Percentiles rank a stretch among this genome's conserved stretches.
phyloP scores from a whole-genome alignment of 768 basidiomycete species.

The Leucogyrophana mollusca region DNA sequence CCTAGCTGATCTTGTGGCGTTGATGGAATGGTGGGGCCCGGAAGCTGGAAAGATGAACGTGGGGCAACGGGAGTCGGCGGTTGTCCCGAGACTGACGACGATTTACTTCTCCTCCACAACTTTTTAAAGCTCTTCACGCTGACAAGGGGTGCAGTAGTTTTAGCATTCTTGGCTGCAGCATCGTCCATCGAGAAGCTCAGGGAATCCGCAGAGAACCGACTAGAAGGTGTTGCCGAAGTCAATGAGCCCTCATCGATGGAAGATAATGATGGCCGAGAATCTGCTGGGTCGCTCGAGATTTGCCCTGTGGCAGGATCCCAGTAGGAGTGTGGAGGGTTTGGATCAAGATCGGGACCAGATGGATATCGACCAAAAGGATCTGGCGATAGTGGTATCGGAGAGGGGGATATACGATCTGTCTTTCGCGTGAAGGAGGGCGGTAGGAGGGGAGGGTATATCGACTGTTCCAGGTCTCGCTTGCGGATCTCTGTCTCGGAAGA shows the following conservation, averaged over 20 bases:
- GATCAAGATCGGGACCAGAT: slow-evolving; percentile 41
- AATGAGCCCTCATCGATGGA: slow-evolving; percentile 20
- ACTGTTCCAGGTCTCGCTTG: slow-evolving; percentile 52
- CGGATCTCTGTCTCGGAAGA: slow-evolving; percentile 47
- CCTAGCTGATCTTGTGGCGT: slow-evolving; percentile 29
- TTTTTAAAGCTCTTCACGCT: slow-evolving; percentile 73
- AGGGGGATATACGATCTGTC: slow-evolving; percentile 31
- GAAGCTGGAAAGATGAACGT: slow-evolving; percentile 32
- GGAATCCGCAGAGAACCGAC: slow-evolving; percentile 81
- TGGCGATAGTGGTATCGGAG: slow-evolving; percentile 79
- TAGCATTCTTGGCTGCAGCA: slow-evolving; percentile 31
- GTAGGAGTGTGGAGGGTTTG: slow-evolving; percentile 33
- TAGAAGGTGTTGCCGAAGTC: slow-evolving; percentile 36
- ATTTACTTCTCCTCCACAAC: slow-evolving; percentile 75
- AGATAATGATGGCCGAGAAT: slow-evolving; percentile 23
- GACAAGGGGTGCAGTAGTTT: slow-evolving; percentile 50
- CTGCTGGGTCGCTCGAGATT: slow-evolving; percentile 17
- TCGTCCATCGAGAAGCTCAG: slow-evolving; percentile 32
- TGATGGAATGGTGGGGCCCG: slow-evolving; percentile 30
- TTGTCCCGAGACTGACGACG: slow-evolving; percentile 31
- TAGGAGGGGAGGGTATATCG: slow-evolving; percentile 42
- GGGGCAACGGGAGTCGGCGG: slow-evolving; percentile 36
- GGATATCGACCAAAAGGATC: slow-evolving; percentile 80
- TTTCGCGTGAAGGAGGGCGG: slow-evolving; percentile 26
- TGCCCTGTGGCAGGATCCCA: slow-evolving; percentile 40